Conservation (phyloP, 2,329 filamentous ascomycete species). For the Emergomyces orientalis region DNA sequence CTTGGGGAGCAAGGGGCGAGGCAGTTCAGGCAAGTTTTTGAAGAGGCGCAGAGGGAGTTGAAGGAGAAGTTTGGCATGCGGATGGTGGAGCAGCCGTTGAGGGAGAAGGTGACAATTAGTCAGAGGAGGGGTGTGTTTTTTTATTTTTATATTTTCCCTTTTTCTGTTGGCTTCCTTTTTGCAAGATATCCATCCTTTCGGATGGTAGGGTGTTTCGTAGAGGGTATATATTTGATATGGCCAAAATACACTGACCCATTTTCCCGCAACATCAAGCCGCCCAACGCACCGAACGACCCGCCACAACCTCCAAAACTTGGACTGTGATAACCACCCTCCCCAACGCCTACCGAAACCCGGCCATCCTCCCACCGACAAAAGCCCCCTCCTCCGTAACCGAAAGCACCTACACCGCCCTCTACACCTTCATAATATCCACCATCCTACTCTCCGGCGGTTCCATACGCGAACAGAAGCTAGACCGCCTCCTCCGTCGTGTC, state of each 20-base stretch:
- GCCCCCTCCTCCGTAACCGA: constrained; percentile 59
- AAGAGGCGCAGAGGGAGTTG: constrained; percentile 63
- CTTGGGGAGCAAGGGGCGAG: constrained; percentile 58
- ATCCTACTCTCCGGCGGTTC: constrained; percentile 65
- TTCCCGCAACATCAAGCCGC: constrained; percentile 33
- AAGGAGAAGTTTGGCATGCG: constrained; percentile 79
- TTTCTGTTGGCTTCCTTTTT: background rate
- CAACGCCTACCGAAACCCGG: constrained; percentile 52
- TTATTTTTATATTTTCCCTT: background rate
- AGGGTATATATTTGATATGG: too few relatives aligned
- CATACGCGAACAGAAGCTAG: constrained; percentile 69
- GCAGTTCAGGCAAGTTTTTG: constrained; percentile 69
- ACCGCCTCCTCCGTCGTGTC: constrained; percentile 62
- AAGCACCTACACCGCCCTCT: constrained; percentile 70
- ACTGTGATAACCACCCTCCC: constrained; percentile 69
- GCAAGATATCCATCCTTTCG: background rate
- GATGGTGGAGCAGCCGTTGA: constrained; percentile 69
- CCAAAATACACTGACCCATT: too few relatives aligned
- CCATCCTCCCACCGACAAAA: constrained; percentile 59
- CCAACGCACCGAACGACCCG: constrained; percentile 36
- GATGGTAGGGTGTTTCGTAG: too few relatives aligned
- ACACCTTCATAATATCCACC: constrained; percentile 67
- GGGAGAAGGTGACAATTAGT: constrained; percentile 70
- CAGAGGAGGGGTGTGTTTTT: constrained; percentile 59
- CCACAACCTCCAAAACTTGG: constrained; percentile 57